Evolutionary conservation across 805 yeast genomes (phyloP), one percentile per base, ranked within the genome.

Genomic region (Saccharomycopsis oosterbeekiorum): DNA sequence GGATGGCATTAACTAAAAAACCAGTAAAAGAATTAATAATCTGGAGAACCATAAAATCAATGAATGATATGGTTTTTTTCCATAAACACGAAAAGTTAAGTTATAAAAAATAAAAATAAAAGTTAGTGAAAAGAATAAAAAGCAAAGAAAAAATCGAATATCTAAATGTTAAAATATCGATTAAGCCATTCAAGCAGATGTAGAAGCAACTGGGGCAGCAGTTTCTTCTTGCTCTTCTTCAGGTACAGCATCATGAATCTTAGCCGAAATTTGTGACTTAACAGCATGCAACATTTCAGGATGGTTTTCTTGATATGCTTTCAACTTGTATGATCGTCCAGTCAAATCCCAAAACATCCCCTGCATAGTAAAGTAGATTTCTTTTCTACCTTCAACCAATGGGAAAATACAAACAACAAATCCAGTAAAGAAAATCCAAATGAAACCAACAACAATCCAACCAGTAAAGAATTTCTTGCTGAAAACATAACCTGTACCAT

Each of bases 201-300:
- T 94, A 70, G 82, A 80, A 68, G 78, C 77, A 70, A 85, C 91
- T 65, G 99, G 99, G 73, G 99, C 97, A 70, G 97, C 97, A 64
- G 91, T 94, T 71, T 99, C 94, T 75, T 94, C 99, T 62, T 98
- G 98, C 76, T 94, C 99, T 66, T 93, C 98, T 42, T 82, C 34
- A 2, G 47, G 39, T 12, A 14, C 43, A 12, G 34, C 37, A 15
- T 60, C 59, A 39, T 63, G 65, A n/a, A 63, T 58, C 41, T 58
- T 63, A n/a, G 65, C 65, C 12, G 64, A 60, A 36, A 86, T 77
- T 74, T 86, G 91, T 40, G 85, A 80, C 68, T 78, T 78, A n/a
- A 86, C 88, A 37, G 83, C 88, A 68, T 88, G 94, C 63, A 89
- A 71, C 64, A 84, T 77, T 66, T 88, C 93, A 1, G 94, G 94